phyloP scores from a whole-genome alignment of 306 rosid species.

The Acmispon strigosus region DNA sequence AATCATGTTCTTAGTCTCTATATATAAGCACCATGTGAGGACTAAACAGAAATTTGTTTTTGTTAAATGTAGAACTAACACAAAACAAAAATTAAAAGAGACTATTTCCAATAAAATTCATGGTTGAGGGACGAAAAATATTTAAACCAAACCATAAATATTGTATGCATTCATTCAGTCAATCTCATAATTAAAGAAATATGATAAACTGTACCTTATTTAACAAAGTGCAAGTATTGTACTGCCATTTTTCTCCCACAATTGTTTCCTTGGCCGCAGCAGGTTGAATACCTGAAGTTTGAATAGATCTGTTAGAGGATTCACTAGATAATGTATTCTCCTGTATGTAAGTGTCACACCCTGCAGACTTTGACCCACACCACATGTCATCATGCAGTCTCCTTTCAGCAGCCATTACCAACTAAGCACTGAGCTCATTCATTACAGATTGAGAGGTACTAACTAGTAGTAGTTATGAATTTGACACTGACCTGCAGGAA shows the following conservation, averaged over 20 bases:
- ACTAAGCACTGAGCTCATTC: conserved; percentile 52
- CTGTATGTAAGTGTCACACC: conserved; percentile 15
- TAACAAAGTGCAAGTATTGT: conserved; percentile 41
- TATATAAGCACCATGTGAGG: no score
- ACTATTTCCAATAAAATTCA: no score
- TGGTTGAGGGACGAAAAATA: no score
- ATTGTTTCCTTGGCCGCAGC: conserved; percentile 1
- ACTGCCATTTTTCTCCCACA: conserved; percentile 37
- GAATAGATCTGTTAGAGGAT: conserved; percentile 24
- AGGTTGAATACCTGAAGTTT: conserved; percentile 1
- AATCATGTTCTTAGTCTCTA: no score
- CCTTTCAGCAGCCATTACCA: conserved; percentile 63
- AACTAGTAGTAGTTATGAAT: no score
- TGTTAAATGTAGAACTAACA: background rate
- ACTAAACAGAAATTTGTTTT: no score
- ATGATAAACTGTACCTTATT: conserved; percentile 34
- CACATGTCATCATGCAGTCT: conserved; percentile 57
- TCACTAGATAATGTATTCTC: conserved; percentile 14
- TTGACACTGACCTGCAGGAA: no score
- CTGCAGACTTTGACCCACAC: conserved; percentile 47
- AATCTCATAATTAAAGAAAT: background rate
- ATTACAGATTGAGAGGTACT: no score
- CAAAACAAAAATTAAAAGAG: background rate
- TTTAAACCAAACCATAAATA: background rate
- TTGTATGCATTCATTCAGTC: background rate